Conservation (phyloP, 2,329 filamentous ascomycete species). For the Passalora sequoiae region DNA sequence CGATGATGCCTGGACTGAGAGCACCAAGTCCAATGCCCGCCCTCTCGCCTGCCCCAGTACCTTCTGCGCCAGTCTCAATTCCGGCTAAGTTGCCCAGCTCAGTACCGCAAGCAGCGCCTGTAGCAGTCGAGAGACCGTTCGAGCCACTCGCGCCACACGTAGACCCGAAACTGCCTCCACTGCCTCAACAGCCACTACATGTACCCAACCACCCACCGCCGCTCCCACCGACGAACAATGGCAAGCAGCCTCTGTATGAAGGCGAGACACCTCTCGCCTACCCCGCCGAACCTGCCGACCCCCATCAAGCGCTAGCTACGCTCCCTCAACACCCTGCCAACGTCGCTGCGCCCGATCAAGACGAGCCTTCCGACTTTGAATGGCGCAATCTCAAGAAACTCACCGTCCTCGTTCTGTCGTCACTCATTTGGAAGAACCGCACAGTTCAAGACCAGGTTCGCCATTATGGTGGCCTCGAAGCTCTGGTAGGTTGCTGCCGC, state of each 20-base stretch:
- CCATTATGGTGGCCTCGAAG: constrained; percentile 76
- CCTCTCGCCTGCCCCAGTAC: constrained; percentile 8
- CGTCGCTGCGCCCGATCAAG: constrained; percentile 38
- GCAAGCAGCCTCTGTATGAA: constrained; percentile 41
- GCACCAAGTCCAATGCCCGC: constrained; percentile 7
- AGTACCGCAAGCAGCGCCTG: constrained; percentile 27
- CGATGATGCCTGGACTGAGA: constrained; percentile 11
- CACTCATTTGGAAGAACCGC: constrained; percentile 79
- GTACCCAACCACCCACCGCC: not conserved
- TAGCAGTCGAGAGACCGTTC: constrained; percentile 62
- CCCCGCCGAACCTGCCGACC: constrained; percentile 34
- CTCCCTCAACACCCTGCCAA: no score
- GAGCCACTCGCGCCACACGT: constrained; percentile 28
- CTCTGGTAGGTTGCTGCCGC: constrained; percentile 79
- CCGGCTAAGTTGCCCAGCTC: constrained; percentile 6
- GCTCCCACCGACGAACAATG: constrained; percentile 20
- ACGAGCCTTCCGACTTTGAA: constrained; percentile 62
- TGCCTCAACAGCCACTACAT: constrained; percentile 22
- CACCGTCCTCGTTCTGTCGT: constrained; percentile 83
- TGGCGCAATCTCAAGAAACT: constrained; percentile 87
- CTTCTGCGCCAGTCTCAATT: constrained; percentile 7
- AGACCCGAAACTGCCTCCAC: constrained; percentile 33
- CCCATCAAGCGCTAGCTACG: no score
- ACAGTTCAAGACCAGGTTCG: constrained; percentile 85
- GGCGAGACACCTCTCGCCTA: constrained; percentile 39